Evolutionary conservation across 2,329 filamentous ascomycete genomes (phyloP), one percentile per base, ranked within the genome.

Genomic region (Zymoseptoria tritici): DNA sequence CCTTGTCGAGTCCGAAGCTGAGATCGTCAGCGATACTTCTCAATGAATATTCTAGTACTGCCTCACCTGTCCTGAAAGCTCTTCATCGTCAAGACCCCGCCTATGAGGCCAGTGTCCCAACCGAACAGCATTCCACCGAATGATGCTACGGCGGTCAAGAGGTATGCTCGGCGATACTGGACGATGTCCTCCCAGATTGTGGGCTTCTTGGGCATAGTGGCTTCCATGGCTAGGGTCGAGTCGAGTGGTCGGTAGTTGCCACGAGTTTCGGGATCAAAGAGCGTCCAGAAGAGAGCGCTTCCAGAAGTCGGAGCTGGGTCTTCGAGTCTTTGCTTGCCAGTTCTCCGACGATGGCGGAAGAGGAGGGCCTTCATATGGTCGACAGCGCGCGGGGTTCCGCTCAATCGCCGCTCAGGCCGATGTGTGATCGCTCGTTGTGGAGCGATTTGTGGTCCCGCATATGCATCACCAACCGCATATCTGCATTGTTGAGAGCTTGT

Each of bases 51-150:
- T 7, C 2, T 4, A 4, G 4, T 1, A 6, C 13, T 46, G 36
- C 16, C 13, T n/a, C 16, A 46, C 36, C 36, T 46, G 59, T 77
- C 71, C 56, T 76, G 74, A 64, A 77, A 78, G 1, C 74, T 72
- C 49, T 74, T 68, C 75, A 78, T 77, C 2, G 74, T 76, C 49
- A 78, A 63, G 2, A 77, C 74, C 46, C 75, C 75, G 16, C 70
- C 72, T 50, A 69, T 71, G 4, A 68, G 59, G 16, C 52, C 52
- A 2, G 52, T 52, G n/a, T 54, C 49, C 60, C 54, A 57, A 22
- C 60, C 62, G 22, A 64, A 64, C 13, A 64, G 55, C 73, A 75
- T 74, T 20, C 75, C 76, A 24, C 76, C 76, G 62, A 78, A 77
- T 0, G 72, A 73, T 4, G 76, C 74, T n/a, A 77, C 72, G 0